These are phyloP conservation scores for Zygotorulaspora mrakii DNA, from an alignment of 1,139 yeast genomes.

Conservation along the genomic window DNA sequence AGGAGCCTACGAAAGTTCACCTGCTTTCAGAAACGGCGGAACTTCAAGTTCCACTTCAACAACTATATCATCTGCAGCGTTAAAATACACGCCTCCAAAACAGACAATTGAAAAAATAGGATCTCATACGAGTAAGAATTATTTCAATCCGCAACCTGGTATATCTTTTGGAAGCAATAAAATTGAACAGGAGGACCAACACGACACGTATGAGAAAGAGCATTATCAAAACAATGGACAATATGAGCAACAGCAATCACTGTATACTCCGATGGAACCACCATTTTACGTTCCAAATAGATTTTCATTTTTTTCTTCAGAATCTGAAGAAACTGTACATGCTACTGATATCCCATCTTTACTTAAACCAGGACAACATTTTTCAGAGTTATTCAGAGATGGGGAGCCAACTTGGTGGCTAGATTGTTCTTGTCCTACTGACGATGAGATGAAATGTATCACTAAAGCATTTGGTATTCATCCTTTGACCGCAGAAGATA, in stretches of 20 bases:
- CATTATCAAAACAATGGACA: conserved; percentile 3
- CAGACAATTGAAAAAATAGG: conserved; percentile 14
- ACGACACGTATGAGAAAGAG: conserved; percentile 9
- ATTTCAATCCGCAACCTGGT: conserved; percentile 21
- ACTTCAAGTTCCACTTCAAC: conserved; percentile 35
- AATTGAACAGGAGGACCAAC: conserved; percentile 38
- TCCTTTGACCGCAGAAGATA: conserved; percentile 83
- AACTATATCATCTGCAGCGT: conserved; percentile 47
- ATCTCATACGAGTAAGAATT: conserved; percentile 11
- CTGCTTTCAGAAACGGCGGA: conserved; percentile 24
- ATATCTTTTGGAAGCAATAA: conserved; percentile 40
- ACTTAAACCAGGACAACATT: conserved; percentile 59
- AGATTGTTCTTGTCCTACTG: conserved; percentile 67
- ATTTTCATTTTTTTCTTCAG: conserved; percentile 77
- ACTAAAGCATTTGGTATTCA: conserved; percentile 77
- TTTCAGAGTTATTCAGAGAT: conserved; percentile 56
- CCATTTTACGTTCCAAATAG: conserved; percentile 55
- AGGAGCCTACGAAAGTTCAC: conserved; percentile 14
- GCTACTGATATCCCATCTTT: conserved; percentile 81
- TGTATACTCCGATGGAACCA: conserved; percentile 9
- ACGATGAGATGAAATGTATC: conserved; percentile 60
- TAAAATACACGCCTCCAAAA: conserved; percentile 54
- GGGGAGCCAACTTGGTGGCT: conserved; percentile 64
- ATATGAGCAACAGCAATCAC: conserved; percentile 5
- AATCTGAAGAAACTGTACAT: conserved; percentile 81